Evolutionary conservation across 2,329 filamentous ascomycete species (phyloP).

Genomic region (Diaporthe caulivora): DNA sequence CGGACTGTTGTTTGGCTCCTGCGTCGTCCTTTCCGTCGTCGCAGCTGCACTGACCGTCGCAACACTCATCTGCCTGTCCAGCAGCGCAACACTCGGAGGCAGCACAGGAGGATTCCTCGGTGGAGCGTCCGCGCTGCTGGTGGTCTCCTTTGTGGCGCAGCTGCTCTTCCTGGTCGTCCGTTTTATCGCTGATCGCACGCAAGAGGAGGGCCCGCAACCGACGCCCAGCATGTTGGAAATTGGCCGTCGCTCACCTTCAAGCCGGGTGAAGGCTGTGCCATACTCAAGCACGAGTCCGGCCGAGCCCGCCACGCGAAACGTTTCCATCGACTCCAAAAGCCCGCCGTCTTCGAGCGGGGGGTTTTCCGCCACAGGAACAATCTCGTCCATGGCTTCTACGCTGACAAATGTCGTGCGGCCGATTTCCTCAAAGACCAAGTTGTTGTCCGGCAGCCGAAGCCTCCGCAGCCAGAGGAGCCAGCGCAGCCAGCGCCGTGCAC

Average conservation of each 20-base stretch:
- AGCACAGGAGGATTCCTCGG: constrained; percentile 54
- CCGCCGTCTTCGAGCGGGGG: constrained; percentile 61
- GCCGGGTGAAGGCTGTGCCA: constrained; percentile 64
- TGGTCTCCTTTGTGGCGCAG: constrained; percentile 60
- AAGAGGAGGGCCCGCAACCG: constrained; percentile 45
- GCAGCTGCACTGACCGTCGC: constrained; percentile 60
- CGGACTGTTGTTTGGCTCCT: constrained; percentile 52
- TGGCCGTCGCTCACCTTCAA: constrained; percentile 47
- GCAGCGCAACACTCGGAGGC: constrained; percentile 50
- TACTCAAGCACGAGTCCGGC: constrained; percentile 61
- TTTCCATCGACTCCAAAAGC: constrained; percentile 53
- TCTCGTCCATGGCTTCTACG: constrained; percentile 62
- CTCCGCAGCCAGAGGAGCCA: constrained; percentile 29
- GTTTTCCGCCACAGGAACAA: constrained; percentile 58
- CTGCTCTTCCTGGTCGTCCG: constrained; percentile 61
- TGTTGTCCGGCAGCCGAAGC: constrained; percentile 60
- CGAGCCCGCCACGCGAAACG: constrained; percentile 49
- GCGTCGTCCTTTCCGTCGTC: constrained; percentile 56
- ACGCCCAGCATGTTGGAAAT: constrained; percentile 51
- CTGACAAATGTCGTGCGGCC: constrained; percentile 64
- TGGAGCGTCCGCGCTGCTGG: constrained; percentile 59
- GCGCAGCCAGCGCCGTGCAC: constrained; percentile 51
- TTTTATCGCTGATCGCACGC: constrained; percentile 54
- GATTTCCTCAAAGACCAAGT: constrained; percentile 67
- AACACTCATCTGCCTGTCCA: constrained; percentile 56